These are phyloP conservation scores for Boletus rufocinnamomeus DNA, from an alignment of 768 basidiomycete genomes.

Conservation along the genomic window DNA sequence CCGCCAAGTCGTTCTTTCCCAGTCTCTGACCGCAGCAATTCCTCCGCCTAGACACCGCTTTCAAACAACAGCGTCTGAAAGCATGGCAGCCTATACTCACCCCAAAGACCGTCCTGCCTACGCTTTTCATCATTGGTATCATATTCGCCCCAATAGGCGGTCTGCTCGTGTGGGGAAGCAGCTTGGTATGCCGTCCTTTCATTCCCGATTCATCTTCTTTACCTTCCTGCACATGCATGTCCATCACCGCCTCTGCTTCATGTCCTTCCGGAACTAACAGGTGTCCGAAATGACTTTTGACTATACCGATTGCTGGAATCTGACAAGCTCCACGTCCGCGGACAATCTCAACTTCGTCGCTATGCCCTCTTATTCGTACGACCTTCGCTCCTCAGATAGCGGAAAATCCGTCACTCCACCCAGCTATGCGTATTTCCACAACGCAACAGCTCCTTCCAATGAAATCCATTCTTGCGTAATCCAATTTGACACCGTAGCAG, in stretches of 20 bases:
- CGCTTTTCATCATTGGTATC: conserved; percentile 91
- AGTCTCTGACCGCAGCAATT: conserved; percentile 17
- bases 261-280: conserved; percentile 34
- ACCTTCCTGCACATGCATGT: conserved; percentile 5
- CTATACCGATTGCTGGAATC: conserved; percentile 88
- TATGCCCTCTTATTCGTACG: conserved; percentile 68
- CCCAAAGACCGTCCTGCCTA: conserved; percentile 95
- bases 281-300: conserved; percentile 95
- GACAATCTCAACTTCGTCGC: conserved; percentile 42
- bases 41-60: conserved; percentile 77
- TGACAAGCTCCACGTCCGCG: conserved; percentile 39
- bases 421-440: conserved; percentile 72
- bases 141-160: conserved; percentile 97
- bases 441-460: conserved; percentile 45
- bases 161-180: conserved; percentile 88
- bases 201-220: conserved; percentile 25
- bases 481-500: conserved; percentile 79
- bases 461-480: conserved; percentile 68
- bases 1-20: conserved; percentile 7
- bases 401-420: conserved; percentile 53
- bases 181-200: conserved; percentile 47
- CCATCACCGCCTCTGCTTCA: not conserved
- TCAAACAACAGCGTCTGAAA: conserved; percentile 99
- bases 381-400: conserved; percentile 61
- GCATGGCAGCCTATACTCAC: conserved; percentile 99